These are phyloP conservation scores for Cytospora paraplurivora DNA, from an alignment of 2,329 filamentous ascomycete species.

Conservation along the genomic window DNA sequence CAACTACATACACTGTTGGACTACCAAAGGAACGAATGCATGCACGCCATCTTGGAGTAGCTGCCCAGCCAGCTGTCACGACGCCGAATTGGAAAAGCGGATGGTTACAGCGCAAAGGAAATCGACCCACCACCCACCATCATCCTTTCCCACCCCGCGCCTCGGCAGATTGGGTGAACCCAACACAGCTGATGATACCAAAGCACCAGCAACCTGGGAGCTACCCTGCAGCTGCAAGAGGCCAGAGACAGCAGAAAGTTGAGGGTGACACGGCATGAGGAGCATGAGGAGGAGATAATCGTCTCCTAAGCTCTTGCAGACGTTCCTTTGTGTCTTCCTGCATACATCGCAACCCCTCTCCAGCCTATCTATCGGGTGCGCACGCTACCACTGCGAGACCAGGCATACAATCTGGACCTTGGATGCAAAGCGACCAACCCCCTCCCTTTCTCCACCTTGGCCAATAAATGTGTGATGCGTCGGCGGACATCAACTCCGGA, in stretches of 20 bases:
- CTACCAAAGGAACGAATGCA: too few relatives aligned
- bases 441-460: neutral
- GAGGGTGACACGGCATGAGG: neutral
- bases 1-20: too few relatives aligned
- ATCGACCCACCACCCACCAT: too few relatives aligned
- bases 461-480: neutral
- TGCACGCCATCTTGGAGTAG: too few relatives aligned
- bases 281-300: neutral
- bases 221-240: slow-evolving; percentile 13
- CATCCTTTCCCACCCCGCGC: neutral
- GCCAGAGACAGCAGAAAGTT: slow-evolving; percentile 9
- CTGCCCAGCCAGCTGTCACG: too few relatives aligned
- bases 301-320: neutral
- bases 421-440: neutral
- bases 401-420: neutral
- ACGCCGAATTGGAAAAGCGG: too few relatives aligned
- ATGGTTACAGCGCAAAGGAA: too few relatives aligned
- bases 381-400: neutral
- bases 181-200: slow-evolving; percentile 9
- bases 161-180: slow-evolving; percentile 1
- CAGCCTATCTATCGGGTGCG: neutral
- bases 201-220: slow-evolving; percentile 6
- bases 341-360: neutral
- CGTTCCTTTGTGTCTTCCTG: neutral
- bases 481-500: slow-evolving; percentile 1